Evolutionary conservation across 768 basidiomycete species (phyloP).

Genomic region (Mrakia hoshinonis): DNA sequence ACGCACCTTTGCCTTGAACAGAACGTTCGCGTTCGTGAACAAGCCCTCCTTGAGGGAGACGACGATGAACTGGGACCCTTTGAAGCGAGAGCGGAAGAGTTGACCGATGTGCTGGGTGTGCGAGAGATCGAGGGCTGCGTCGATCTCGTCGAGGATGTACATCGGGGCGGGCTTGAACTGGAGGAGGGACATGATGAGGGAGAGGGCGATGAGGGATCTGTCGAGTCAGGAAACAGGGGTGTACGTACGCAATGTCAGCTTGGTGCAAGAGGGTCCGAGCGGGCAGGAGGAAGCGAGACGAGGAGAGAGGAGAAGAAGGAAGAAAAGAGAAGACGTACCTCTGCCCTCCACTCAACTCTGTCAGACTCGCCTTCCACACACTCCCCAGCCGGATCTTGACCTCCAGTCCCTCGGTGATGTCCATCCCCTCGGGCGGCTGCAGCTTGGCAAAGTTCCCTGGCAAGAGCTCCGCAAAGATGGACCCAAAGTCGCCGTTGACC

Average conservation of each 20-base stretch:
- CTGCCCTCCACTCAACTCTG: slow-evolving; percentile 94
- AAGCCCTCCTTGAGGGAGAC: slow-evolving; percentile 93
- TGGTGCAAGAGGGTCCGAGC: not conserved
- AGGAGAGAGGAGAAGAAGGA: not conserved
- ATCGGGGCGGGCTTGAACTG: slow-evolving; percentile 98
- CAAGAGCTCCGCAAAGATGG: slow-evolving; percentile 86
- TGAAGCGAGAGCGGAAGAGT: slow-evolving; percentile 94
- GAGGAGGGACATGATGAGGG: slow-evolving; percentile 96
- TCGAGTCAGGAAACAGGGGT: not conserved
- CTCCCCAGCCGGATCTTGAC: slow-evolving; percentile 91
- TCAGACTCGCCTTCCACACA: slow-evolving; percentile 96
- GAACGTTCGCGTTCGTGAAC: slow-evolving; percentile 92
- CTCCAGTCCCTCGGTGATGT: slow-evolving; percentile 89
- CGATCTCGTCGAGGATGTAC: slow-evolving; percentile 99
- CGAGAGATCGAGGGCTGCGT: slow-evolving; percentile 90
- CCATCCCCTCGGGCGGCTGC: slow-evolving; percentile 84
- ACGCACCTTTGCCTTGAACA: slow-evolving; percentile 30
- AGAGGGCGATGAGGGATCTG: slow-evolving; percentile 93
- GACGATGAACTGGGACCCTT: slow-evolving; percentile 96
- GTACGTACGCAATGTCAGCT: not conserved
- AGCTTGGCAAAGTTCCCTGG: slow-evolving; percentile 95
- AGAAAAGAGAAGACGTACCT: slow-evolving; percentile 49
- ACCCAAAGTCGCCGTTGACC: slow-evolving; percentile 91
- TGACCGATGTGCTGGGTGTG: slow-evolving; percentile 91
- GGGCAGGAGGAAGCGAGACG: not conserved